Base-by-base conservation (phyloP, 306 rosid species). In the Vigna trinervia region DNA sequence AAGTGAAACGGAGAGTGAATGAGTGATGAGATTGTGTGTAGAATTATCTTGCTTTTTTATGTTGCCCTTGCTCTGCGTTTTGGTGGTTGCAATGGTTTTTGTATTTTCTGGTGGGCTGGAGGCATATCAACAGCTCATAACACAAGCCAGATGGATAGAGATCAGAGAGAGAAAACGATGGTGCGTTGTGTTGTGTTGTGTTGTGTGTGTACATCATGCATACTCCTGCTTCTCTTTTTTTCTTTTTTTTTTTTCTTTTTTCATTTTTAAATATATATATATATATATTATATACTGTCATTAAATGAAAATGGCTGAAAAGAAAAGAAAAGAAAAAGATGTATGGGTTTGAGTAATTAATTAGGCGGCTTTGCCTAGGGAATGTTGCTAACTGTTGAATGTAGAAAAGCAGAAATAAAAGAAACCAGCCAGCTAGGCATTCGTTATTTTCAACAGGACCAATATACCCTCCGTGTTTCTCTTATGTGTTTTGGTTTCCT, bases 351-450 rank as follows among this genome's bases (percentile, higher is more conserved):
- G 46, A 41, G n/a, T 39, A 66, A 26, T 67, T 81, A 66, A 83
- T 78, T 78, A 78, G 87, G 74, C 91, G 89, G 90, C 87, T 82
- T 82, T 87, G 80, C 69, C 79, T 86, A 19, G 87, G 86, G 79
- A 86, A 83, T 83, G 78, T 77, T 83, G 85, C 63, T 41, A 56
- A 14, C 53, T 69, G 57, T 32, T 66, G 13, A 14, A 38, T 34
- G 4, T 1, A 30, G 11, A 12, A 74, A 58, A 54, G 15, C 4
- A 20, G 2, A 57, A 26, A 0, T 14, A 6, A 13, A 52, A 11
- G 4, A 14, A 12, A 23, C 1, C 3, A 66, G 60, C 32, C 77
- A 77, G 61, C 65, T 41, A 59, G 10, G 60, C 85, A 13, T 32
- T 70, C 0, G 5, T 28, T 46, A 13, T 22, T 28, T 12, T 1